Evolutionary conservation across 108 stramenopile species (phyloP), one percentile per base, ranked within the genome.

Genomic region (Nitzschia sp.): DNA sequence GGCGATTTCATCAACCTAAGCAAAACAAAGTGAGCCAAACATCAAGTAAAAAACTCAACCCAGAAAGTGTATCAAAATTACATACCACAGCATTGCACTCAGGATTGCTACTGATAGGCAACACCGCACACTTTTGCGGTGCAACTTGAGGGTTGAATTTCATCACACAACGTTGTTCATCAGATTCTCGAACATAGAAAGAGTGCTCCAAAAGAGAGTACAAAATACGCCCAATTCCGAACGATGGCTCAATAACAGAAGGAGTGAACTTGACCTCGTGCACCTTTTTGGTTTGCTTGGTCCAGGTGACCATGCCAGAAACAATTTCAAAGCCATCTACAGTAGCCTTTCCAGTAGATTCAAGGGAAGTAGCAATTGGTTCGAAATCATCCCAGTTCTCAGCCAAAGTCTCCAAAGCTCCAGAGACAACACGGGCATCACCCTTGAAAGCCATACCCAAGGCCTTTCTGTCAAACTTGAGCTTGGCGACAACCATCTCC

Each of bases 221-320:
- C 63, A 99, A 70, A 64, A 99, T 92, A 52, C 99, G 94, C 46
- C 99, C 99, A 83, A 99, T 98, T 40, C 99, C 99, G 76, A 98
- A 99, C 10, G 97, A 97, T 6, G 99, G 99, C 79, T 99, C 99
- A 71, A 99, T 98, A 17, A 99, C 98, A 53, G 92, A 94, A 26
- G 98, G 98, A 56, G 94, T 97, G 80, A 93, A 99, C 76, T 97
- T 98, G 60, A 85, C 83, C 76, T 97, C 96, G 57, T 95, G 89
- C 26, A 99, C 93, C 70, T 81, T 96, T 71, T 95, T 91, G 65
- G 62, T 82, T 29, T 70, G 73, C 71, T 93, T 89, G 38, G 72
- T 87, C 83, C 91, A 97, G 10, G 88, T 79, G 26, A 97, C 76
- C 97, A 98, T 98, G 42, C 91, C 94, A 61, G 88, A 86, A 26